Percentiles rank a stretch among this genome's conserved stretches.
phyloP scores from a whole-genome alignment of 2,329 filamentous ascomycete genomes.

The Fusarium sp. region DNA sequence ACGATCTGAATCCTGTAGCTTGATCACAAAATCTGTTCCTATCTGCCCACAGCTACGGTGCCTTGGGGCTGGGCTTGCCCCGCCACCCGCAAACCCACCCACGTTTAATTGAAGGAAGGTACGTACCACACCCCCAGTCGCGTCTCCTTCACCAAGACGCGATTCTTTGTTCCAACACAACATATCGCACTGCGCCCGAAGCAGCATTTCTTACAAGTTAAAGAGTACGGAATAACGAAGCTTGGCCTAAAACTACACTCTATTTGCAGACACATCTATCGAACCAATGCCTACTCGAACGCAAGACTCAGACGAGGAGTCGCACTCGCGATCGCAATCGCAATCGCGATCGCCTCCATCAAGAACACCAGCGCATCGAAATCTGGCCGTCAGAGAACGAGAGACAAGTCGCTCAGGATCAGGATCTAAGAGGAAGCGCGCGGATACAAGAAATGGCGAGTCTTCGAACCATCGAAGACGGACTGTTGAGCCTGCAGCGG shows the following conservation, averaged over 20 bases:
- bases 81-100: not conserved
- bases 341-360: slow-evolving; percentile 41
- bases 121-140: slow-evolving; percentile 9
- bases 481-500: slow-evolving; percentile 43
- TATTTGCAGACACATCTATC: not conserved
- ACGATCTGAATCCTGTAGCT: too few relatives aligned
- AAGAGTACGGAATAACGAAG: not conserved
- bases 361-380: slow-evolving; percentile 38
- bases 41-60: too few relatives aligned
- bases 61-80: not conserved
- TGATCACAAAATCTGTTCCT: too few relatives aligned
- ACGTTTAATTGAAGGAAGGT: slow-evolving; percentile 9
- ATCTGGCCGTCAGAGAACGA: slow-evolving; percentile 48
- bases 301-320: slow-evolving; percentile 40
- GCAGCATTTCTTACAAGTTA: not conserved
- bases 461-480: slow-evolving; percentile 45
- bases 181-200: not conserved
- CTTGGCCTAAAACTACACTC: not conserved
- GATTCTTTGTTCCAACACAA: slow-evolving; percentile 19
- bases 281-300: slow-evolving; percentile 49
- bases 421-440: slow-evolving; percentile 53
- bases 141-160: slow-evolving; percentile 28
- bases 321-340: slow-evolving; percentile 41
- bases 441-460: slow-evolving; percentile 43
- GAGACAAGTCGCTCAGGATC: slow-evolving; percentile 41